Percentiles rank a stretch among this genome's conserved stretches.
These are phyloP conservation scores for Saturnispora diversa DNA, from an alignment of 805 yeast genomes.

Conservation along the genomic window DNA sequence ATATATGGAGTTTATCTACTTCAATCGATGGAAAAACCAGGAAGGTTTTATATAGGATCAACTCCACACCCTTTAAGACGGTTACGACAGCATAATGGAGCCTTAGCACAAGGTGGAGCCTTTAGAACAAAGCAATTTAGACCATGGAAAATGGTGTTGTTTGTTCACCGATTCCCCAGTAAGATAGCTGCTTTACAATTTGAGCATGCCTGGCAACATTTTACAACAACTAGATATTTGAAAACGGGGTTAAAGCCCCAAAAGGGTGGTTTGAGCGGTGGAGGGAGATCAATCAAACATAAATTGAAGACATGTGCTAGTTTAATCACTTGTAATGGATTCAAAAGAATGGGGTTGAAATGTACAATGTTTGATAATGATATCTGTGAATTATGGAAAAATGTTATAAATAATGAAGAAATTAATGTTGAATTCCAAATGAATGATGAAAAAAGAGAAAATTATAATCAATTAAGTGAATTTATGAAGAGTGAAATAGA, in stretches of 20 bases:
- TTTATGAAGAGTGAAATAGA: slow-evolving; percentile 14
- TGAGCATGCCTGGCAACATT: slow-evolving; percentile 82
- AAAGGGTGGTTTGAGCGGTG: slow-evolving; percentile 13
- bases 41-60: slow-evolving; percentile 69
- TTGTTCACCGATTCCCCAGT: slow-evolving; percentile 67
- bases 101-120: slow-evolving; percentile 57
- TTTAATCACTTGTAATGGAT: slow-evolving; percentile 37
- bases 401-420: slow-evolving; percentile 19
- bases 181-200: slow-evolving; percentile 65
- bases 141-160: slow-evolving; percentile 65
- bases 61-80: slow-evolving; percentile 67
- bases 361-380: slow-evolving; percentile 38
- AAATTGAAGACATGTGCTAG: slow-evolving; percentile 41
- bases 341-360: slow-evolving; percentile 37
- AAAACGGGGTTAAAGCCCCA: slow-evolving; percentile 1
- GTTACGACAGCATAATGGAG: slow-evolving; percentile 75
- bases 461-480: slow-evolving; percentile 24
- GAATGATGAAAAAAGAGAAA: slow-evolving; percentile 14
- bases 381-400: slow-evolving; percentile 31
- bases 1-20: slow-evolving; percentile 70
- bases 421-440: slow-evolving; percentile 13
- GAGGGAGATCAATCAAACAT: slow-evolving; percentile 37
- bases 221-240: slow-evolving; percentile 57
- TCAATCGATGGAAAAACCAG: slow-evolving; percentile 48
- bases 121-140: slow-evolving; percentile 55